A percentile compares a stretch with the other conserved stretches of the same genome.
These are phyloP conservation scores for Candida taoyuanica DNA, from an alignment of 805 yeast genomes.

Conservation along the genomic window DNA sequence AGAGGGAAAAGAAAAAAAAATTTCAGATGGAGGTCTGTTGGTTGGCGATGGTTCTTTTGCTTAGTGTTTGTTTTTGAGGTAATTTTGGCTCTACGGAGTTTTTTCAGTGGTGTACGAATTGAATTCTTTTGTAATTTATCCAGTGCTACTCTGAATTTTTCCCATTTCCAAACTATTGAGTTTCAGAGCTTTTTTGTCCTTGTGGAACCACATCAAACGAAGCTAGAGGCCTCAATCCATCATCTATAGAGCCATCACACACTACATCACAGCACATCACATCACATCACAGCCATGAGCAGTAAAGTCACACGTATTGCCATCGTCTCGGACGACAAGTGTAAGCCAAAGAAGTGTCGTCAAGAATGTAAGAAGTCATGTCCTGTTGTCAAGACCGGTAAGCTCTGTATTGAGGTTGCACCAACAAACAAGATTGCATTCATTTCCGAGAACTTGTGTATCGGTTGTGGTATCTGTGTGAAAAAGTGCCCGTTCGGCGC, in stretches of 20 bases:
- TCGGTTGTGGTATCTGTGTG: slow-evolving; percentile 99
- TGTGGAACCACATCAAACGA: neutral
- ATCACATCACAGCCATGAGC: slow-evolving; percentile 8
- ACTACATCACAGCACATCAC: neutral
- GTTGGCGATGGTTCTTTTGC: neutral
- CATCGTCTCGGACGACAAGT: slow-evolving; percentile 87
- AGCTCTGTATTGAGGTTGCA: slow-evolving; percentile 92
- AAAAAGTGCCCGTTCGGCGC: slow-evolving; percentile 99
- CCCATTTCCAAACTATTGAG: too few relatives aligned
- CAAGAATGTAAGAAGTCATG: slow-evolving; percentile 97
- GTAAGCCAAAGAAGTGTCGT: slow-evolving; percentile 97
- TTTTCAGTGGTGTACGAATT: too few relatives aligned
- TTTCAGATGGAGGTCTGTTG: slow-evolving; percentile 1
- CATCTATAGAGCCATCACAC: neutral
- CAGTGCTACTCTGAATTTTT: too few relatives aligned
- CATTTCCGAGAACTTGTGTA: slow-evolving; percentile 89
- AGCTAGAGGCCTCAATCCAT: neutral
- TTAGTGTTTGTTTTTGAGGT: too few relatives aligned
- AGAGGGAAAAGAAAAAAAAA: slow-evolving; percentile 6
- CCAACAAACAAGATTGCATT: slow-evolving; percentile 91
- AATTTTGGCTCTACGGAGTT: too few relatives aligned
- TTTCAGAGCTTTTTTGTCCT: too few relatives aligned
- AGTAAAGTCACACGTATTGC: slow-evolving; percentile 76
- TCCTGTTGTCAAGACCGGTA: slow-evolving; percentile 98
- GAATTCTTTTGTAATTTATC: too few relatives aligned